A percentile compares a stretch with the other conserved stretches of the same genome.
Conservation (phyloP, 345 rosid species). For the Moricandia arvensis region DNA sequence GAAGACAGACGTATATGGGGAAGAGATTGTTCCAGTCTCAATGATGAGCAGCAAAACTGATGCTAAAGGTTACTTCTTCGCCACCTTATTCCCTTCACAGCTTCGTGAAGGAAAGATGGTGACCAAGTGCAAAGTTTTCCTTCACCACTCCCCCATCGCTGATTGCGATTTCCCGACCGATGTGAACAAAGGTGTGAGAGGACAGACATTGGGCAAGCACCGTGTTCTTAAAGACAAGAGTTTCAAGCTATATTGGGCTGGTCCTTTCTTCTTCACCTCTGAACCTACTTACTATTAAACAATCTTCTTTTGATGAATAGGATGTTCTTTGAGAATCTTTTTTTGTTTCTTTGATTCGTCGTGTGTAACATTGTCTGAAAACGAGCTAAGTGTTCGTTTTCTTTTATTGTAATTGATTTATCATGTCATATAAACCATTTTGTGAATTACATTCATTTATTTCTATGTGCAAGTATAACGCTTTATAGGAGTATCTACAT, state of each 20-base stretch:
- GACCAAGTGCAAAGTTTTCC: conserved; percentile 57
- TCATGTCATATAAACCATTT: neutral
- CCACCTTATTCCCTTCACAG: conserved; percentile 40
- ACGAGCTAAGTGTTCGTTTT: conserved; percentile 26
- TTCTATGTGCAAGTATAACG: neutral
- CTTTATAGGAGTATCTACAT: no score
- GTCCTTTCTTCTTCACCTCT: conserved; percentile 41
- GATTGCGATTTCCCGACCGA: conserved; percentile 51
- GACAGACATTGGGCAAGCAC: conserved; percentile 40
- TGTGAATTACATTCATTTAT: neutral
- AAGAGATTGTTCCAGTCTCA: conserved; percentile 48
- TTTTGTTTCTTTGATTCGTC: conserved; percentile 28
- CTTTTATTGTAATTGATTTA: neutral
- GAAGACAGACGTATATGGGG: conserved; percentile 44
- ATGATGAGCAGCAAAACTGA: conserved; percentile 47
- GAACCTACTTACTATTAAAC: conserved; percentile 41
- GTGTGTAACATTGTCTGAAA: conserved; percentile 15
- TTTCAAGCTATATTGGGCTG: conserved; percentile 42
- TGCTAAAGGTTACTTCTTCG: conserved; percentile 54
- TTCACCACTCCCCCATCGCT: conserved; percentile 45
- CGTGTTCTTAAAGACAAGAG: conserved; percentile 47
- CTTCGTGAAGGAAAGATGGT: conserved; percentile 37
- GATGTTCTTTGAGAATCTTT: conserved; percentile 17
- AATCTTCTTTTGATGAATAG: neutral
- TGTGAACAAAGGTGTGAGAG: conserved; percentile 50